These are phyloP conservation scores for Trichoderma arundinaceum DNA, from an alignment of 2,329 filamentous ascomycete genomes.

Conservation along the genomic window DNA sequence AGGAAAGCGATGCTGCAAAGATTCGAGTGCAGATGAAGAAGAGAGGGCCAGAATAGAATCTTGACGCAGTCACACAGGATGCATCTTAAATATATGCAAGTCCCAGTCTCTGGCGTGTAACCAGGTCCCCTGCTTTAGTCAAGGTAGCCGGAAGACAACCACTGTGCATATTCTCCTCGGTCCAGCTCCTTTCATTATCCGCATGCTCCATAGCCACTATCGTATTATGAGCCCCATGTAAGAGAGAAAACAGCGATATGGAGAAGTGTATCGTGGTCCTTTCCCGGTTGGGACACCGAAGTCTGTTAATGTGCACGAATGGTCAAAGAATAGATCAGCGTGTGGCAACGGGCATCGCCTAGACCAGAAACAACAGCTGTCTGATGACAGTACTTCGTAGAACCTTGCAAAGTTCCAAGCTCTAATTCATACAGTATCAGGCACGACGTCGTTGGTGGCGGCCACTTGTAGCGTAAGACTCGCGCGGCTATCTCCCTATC, in stretches of 20 bases:
- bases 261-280: not conserved
- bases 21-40: not conserved
- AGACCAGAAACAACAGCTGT: not conserved
- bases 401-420: slow-evolving; percentile 10
- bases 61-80: not conserved
- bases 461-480: not conserved
- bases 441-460: slow-evolving; percentile 9
- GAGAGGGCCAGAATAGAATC: not conserved
- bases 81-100: slow-evolving; percentile 7
- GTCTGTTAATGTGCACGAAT: not conserved
- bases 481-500: slow-evolving; percentile 20
- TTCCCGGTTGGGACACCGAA: slow-evolving; percentile 29
- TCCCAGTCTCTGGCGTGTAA: not conserved
- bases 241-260: not conserved
- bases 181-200: not conserved
- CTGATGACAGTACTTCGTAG: not conserved
- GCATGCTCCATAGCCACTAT: not conserved
- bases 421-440: slow-evolving; percentile 6
- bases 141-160: not conserved
- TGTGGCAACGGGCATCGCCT: slow-evolving; percentile 2
- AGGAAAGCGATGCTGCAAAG: not conserved
- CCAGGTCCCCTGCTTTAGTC: not conserved
- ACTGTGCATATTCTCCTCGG: not conserved
- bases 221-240: not conserved
- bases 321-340: not conserved